Base-by-base conservation (phyloP, 768 basidiomycete genomes). In the Rhodotorula toruloides region DNA sequence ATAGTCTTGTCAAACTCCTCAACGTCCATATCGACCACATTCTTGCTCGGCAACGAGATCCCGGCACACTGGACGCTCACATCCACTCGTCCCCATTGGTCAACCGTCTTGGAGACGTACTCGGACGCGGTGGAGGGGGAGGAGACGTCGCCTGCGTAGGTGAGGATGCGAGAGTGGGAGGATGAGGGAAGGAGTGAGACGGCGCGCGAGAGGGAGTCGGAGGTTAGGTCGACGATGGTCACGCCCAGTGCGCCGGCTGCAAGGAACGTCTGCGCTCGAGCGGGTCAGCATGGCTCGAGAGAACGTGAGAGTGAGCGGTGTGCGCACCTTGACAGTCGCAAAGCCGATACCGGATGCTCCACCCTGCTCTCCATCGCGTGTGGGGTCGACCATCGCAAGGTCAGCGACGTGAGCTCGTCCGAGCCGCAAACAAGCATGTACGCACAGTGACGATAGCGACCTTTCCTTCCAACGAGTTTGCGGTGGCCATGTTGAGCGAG, bases 51-150 rank as follows among this genome's bases (percentile, higher is more conserved):
- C 8, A 31, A 31, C 9, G 39, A 43, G 39, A 63, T 56, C 25
- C 62, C 62, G 1, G 62, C 62, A 25, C 62, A 63, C 34, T 63
- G 62, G 17, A 63, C 54, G 37, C 37, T 42, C 3, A 63, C 36
- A 39, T 63, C 62, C 29, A 63, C 37, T 22, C 48, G 11, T 5
- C 47, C 54, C 11, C 32, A 63, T 16, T 31, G 21, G 14, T 32
- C 29, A 14, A 43, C 9, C 54, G 62, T 50, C 36, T 32, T 2
- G 29, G 4, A 2, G 25, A 56, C 54, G 39, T 63, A 63, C 22
- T 6, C 19, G 9, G 32, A 27, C 3, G 62, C 54, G 4, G 54
- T 29, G 32, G 14, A 2, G 34, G 44, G 32, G 12, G 31, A 21
- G 17, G 37, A 2, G 25, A 46, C 36, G 39, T 63, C 62, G 10